These are phyloP conservation scores for Dispira simplex DNA, from an alignment of 192 early-diverging fungal species.

Conservation along the genomic window DNA sequence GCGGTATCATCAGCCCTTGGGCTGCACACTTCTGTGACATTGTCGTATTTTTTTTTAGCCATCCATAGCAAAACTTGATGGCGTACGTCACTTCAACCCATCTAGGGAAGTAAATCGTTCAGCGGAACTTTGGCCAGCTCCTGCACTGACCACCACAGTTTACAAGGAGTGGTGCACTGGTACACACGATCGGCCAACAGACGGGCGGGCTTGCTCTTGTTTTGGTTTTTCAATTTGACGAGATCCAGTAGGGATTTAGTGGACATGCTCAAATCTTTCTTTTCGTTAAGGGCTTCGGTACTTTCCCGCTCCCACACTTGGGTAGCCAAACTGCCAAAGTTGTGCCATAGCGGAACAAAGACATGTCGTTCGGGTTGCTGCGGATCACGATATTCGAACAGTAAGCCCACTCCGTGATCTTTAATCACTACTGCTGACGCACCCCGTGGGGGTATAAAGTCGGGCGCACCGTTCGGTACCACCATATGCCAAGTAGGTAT, in stretches of 20 bases:
- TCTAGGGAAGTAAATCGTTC: neutral
- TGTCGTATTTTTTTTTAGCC: no score
- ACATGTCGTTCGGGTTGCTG: neutral
- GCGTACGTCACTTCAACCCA: no score
- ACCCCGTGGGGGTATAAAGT: neutral
- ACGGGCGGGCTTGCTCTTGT: neutral
- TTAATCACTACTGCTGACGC: constrained; percentile 1
- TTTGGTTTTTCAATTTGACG: constrained; percentile 10
- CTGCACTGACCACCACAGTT: neutral
- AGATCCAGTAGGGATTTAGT: constrained; percentile 8
- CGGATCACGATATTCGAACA: neutral
- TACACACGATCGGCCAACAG: neutral
- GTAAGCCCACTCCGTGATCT: neutral
- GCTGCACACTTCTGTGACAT: no score
- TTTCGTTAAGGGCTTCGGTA: neutral
- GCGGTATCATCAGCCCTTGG: no score
- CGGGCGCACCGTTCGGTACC: neutral
- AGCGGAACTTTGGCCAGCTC: neutral
- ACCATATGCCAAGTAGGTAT: neutral
- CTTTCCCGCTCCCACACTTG: constrained; percentile 4
- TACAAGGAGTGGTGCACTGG: neutral
- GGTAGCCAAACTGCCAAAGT: neutral
- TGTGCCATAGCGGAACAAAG: constrained; percentile 6
- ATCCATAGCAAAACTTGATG: no score
- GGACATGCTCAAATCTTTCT: neutral